These are phyloP conservation scores for Cantharellus cinnabarinus DNA, from an alignment of 768 basidiomycete species.

Conservation along the genomic window DNA sequence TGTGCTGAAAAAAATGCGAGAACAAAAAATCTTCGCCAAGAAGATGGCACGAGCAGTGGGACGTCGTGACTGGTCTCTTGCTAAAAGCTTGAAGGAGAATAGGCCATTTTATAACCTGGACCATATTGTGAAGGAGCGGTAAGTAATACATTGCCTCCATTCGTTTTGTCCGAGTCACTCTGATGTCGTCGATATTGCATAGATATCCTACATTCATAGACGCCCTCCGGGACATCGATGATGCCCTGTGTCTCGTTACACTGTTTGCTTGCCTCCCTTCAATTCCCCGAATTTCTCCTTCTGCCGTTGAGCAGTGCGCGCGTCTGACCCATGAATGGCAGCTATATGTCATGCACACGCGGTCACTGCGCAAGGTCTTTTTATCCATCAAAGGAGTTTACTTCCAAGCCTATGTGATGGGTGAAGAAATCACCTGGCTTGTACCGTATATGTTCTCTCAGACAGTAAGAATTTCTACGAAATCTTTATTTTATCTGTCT, in stretches of 20 bases:
- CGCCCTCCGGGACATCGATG: slow-evolving; percentile 89
- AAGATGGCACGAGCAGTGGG: slow-evolving; percentile 86
- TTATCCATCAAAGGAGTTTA: slow-evolving; percentile 96
- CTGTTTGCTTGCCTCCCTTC: slow-evolving; percentile 84
- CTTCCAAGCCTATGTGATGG: slow-evolving; percentile 89
- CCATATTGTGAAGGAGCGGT: slow-evolving; percentile 97
- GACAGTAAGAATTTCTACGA: slow-evolving; percentile 30
- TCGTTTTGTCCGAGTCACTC: neutral
- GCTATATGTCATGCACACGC: slow-evolving; percentile 78
- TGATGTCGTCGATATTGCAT: neutral
- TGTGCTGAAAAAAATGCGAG: slow-evolving; percentile 74
- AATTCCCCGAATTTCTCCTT: slow-evolving; percentile 57
- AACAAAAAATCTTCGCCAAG: slow-evolving; percentile 97
- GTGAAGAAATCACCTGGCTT: slow-evolving; percentile 85
- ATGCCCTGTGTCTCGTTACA: slow-evolving; percentile 86
- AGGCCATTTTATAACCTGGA: slow-evolving; percentile 83
- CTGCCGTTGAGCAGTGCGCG: slow-evolving; percentile 76
- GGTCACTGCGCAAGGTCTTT: slow-evolving; percentile 72
- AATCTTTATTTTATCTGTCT: neutral
- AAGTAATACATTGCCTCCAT: slow-evolving; percentile 10
- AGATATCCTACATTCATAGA: slow-evolving; percentile 97
- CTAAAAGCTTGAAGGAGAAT: slow-evolving; percentile 82
- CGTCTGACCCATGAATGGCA: slow-evolving; percentile 92
- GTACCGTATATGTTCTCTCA: slow-evolving; percentile 97
- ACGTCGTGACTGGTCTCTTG: slow-evolving; percentile 83